Evolutionary conservation across 768 basidiomycete species (phyloP).

Genomic region (Agrocybe pediades): DNA sequence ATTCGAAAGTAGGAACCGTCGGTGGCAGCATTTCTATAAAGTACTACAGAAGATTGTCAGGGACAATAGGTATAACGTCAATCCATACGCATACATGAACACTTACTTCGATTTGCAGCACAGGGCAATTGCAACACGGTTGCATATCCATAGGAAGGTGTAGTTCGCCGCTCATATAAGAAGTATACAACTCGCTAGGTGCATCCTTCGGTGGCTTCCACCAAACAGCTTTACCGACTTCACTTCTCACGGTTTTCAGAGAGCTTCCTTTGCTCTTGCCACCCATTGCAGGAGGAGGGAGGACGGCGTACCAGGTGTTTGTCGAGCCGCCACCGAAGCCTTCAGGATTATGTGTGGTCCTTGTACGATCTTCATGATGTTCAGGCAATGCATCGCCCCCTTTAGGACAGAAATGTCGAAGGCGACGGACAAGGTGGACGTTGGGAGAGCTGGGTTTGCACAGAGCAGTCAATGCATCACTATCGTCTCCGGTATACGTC

Average conservation of each 20-base stretch:
- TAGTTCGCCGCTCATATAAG: slow-evolving; percentile 13
- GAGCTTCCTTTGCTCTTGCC: not conserved
- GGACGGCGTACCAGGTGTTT: not conserved
- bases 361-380: not conserved
- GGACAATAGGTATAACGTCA: not conserved
- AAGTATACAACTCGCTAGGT: not conserved
- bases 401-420: slow-evolving; percentile 9
- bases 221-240: slow-evolving; percentile 6
- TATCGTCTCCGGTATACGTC: slow-evolving; percentile 16
- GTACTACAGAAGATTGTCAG: not conserved
- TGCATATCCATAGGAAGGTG: slow-evolving; percentile 7
- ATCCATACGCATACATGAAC: not conserved
- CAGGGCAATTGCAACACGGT: slow-evolving; percentile 6
- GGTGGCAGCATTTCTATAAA: not conserved
- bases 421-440: slow-evolving; percentile 14
- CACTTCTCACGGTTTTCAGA: not conserved
- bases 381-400: not conserved
- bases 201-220: slow-evolving; percentile 8
- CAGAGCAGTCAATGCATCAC: slow-evolving; percentile 17
- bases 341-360: not conserved
- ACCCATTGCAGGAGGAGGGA: not conserved
- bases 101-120: slow-evolving; percentile 8
- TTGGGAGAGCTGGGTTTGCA: slow-evolving; percentile 8
- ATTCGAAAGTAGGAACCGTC: not conserved
- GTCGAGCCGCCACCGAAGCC: not conserved